phyloP scores from a whole-genome alignment of 2,329 filamentous ascomycete species.

The Pseudocercospora pini-densiflorae region DNA sequence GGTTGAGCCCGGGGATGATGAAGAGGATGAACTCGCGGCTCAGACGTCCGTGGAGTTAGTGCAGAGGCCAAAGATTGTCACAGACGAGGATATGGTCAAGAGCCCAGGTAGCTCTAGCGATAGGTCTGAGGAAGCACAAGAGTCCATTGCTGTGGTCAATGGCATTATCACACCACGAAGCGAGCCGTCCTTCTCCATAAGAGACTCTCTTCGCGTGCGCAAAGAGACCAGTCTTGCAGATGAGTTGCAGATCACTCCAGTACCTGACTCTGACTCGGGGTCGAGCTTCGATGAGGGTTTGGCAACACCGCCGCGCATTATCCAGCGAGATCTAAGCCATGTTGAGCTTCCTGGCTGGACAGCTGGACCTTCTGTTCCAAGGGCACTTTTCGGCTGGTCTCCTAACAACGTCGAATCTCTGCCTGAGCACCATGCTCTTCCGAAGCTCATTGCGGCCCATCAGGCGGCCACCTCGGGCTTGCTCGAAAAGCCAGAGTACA shows the following conservation, averaged over 20 bases:
- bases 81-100: neutral
- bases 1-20: neutral
- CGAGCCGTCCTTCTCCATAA: neutral
- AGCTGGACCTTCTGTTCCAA: constrained; percentile 15
- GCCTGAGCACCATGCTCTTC: constrained; percentile 16
- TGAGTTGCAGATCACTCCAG: neutral
- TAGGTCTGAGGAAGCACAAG: neutral
- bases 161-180: neutral
- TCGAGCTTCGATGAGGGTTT: neutral
- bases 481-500: constrained; percentile 18
- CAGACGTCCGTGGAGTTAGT: neutral
- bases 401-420: neutral
- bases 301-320: neutral
- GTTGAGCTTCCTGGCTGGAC: constrained; percentile 6
- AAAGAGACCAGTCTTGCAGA: neutral
- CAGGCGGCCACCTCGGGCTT: neutral
- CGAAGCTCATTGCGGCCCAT: constrained; percentile 9
- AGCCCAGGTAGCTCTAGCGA: neutral
- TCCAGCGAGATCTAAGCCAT: neutral
- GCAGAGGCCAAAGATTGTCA: neutral
- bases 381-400: constrained; percentile 21
- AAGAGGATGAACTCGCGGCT: neutral
- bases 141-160: neutral
- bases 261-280: neutral
- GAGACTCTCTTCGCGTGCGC: neutral